These are phyloP conservation scores for Lepidium campestre DNA, from an alignment of 441 rosid genomes.

Conservation along the genomic window DNA sequence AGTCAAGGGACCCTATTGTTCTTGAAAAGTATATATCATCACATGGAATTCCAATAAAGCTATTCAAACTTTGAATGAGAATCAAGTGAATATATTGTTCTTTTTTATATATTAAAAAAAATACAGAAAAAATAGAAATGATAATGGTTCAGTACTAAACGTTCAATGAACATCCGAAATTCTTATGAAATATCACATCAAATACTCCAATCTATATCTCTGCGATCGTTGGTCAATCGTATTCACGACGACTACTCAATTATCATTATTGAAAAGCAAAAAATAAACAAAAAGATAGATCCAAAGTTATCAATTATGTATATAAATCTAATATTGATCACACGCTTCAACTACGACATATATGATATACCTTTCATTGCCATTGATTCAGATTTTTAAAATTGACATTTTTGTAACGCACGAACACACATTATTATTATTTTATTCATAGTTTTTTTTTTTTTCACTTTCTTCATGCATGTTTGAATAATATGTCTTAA, in stretches of 20 bases:
- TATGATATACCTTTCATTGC: not conserved
- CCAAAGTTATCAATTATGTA: constrained; percentile 18
- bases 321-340: constrained; percentile 19
- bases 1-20: constrained; percentile 26
- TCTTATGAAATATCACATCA: constrained; percentile 19
- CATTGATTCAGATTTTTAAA: not conserved
- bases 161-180: constrained; percentile 15
- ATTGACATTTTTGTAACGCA: constrained; percentile 3
- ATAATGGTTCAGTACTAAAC: not conserved
- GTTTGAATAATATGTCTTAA: not conserved
- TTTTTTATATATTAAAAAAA: no score
- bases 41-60: constrained; percentile 24
- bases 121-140: not conserved
- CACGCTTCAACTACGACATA: constrained; percentile 16
- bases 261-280: not conserved
- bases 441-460: not conserved
- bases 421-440: constrained; percentile 16
- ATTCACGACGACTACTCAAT: constrained; percentile 23
- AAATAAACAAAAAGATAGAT: constrained; percentile 17
- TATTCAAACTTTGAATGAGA: constrained; percentile 24
- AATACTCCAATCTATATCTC: constrained; percentile 12
- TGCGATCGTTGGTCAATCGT: constrained; percentile 23
- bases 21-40: constrained; percentile 25
- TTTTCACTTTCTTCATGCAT: not conserved
- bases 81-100: not conserved